Evolutionary conservation across 2,329 filamentous ascomycete genomes (phyloP).

Genomic region (Juglanconis sp.): DNA sequence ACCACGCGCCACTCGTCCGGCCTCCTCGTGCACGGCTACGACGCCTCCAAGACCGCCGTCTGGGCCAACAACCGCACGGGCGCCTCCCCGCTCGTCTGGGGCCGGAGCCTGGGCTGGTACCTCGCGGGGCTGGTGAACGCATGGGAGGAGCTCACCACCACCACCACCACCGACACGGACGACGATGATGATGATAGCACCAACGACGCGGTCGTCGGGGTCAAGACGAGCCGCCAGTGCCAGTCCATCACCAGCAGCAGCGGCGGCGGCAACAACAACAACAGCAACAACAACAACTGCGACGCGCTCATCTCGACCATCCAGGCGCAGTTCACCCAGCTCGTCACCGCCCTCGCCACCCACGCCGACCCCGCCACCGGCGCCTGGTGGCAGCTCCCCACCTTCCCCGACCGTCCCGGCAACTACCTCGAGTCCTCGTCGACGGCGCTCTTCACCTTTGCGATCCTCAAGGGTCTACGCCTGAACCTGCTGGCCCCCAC

Average conservation of each 20-base stretch:
- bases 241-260: not conserved
- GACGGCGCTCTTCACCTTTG: constrained; percentile 56
- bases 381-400: constrained; percentile 56
- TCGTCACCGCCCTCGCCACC: constrained; percentile 39
- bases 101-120: constrained; percentile 53
- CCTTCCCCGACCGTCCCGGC: constrained; percentile 42
- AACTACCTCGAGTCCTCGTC: constrained; percentile 62
- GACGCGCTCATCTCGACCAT: constrained; percentile 4
- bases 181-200: too few species aligned
- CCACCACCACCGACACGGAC: constrained; percentile 21
- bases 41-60: constrained; percentile 41
- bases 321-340: constrained; percentile 31
- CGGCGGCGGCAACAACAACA: constrained; percentile 21
- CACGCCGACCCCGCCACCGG: constrained; percentile 40
- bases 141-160: constrained; percentile 41
- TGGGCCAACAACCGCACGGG: constrained; percentile 52
- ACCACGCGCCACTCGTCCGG: constrained; percentile 39
- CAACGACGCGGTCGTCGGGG: too few species aligned
- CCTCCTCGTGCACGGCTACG: constrained; percentile 53
- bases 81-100: constrained; percentile 51
- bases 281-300: not conserved
- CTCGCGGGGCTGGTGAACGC: constrained; percentile 49
- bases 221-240: not conserved
- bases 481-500: not conserved
- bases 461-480: constrained; percentile 40